Conservation (phyloP, 2,329 filamentous ascomycete genomes). For the Aspergillus sp. region DNA sequence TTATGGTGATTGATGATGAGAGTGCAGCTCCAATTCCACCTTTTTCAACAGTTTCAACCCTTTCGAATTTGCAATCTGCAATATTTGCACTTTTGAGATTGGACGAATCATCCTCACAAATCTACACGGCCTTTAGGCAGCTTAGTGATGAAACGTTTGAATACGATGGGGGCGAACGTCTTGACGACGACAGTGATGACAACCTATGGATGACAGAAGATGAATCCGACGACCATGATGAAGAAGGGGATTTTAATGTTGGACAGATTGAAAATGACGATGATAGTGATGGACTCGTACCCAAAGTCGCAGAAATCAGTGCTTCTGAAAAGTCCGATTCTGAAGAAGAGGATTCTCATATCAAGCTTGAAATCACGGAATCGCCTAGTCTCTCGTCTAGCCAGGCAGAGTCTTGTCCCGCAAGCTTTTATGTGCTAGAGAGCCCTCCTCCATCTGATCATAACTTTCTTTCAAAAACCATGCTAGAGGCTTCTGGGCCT, state of each 20-base stretch:
- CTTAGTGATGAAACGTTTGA: no score
- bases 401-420: slow-evolving; percentile 15
- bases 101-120: no score
- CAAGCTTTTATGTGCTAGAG: slow-evolving; percentile 39
- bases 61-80: no score
- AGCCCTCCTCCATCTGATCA: slow-evolving; percentile 39
- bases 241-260: no score
- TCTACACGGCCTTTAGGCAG: no score
- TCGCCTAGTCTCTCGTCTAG: slow-evolving; percentile 1
- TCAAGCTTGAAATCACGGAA: neutral
- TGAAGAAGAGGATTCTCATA: neutral
- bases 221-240: slow-evolving; percentile 26
- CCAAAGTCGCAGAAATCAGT: slow-evolving; percentile 6
- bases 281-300: slow-evolving; percentile 6
- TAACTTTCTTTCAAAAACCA: slow-evolving; percentile 28
- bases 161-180: slow-evolving; percentile 28
- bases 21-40: slow-evolving; percentile 6
- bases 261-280: slow-evolving; percentile 14
- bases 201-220: slow-evolving; percentile 39
- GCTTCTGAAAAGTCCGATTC: slow-evolving; percentile 4
- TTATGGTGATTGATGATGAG: slow-evolving; percentile 38
- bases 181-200: slow-evolving; percentile 40
- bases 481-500: slow-evolving; percentile 17
- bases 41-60: neutral
- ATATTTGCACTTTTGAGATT: no score